Evolutionary conservation across 495 filamentous ascomycete genomes (phyloP).

Genomic region (Tuber magnatum): DNA sequence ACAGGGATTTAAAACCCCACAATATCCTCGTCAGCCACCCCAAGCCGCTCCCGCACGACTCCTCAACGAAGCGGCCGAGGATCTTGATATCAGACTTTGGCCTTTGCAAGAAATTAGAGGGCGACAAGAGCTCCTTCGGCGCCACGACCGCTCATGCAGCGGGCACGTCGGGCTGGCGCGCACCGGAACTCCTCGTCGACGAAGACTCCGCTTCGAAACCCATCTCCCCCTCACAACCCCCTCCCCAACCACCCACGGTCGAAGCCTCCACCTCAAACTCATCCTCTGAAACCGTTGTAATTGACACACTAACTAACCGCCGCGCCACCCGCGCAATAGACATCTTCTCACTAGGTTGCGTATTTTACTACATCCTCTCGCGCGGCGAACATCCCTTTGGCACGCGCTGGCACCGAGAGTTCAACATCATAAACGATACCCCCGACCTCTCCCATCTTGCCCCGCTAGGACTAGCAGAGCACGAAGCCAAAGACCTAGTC

Average conservation of each 20-base stretch:
- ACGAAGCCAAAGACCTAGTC: conserved; percentile 81
- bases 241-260: conserved; percentile 43
- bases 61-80: conserved; percentile 57
- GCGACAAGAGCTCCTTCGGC: conserved; percentile 86
- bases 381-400: conserved; percentile 90
- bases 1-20: conserved; percentile 94
- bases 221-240: conserved; percentile 29
- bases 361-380: conserved; percentile 93
- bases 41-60: conserved; percentile 42
- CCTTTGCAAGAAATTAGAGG: conserved; percentile 95
- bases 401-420: conserved; percentile 87
- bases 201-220: conserved; percentile 50
- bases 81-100: conserved; percentile 96
- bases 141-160: conserved; percentile 72
- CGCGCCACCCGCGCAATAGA: conserved; percentile 92
- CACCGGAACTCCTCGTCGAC: conserved; percentile 82
- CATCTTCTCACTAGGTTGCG: conserved; percentile 90
- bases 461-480: conserved; percentile 68
- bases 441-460: conserved; percentile 60
- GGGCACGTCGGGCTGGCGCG: conserved; percentile 91
- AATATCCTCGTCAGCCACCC: conserved; percentile 75
- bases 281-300: conserved; percentile 52
- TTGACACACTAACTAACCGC: conserved; percentile 59
- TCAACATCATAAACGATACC: conserved; percentile 85
- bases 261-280: conserved; percentile 46